Base-by-base conservation (phyloP, 2,329 filamentous ascomycete species). In the Hymenoscyphus linearis region DNA sequence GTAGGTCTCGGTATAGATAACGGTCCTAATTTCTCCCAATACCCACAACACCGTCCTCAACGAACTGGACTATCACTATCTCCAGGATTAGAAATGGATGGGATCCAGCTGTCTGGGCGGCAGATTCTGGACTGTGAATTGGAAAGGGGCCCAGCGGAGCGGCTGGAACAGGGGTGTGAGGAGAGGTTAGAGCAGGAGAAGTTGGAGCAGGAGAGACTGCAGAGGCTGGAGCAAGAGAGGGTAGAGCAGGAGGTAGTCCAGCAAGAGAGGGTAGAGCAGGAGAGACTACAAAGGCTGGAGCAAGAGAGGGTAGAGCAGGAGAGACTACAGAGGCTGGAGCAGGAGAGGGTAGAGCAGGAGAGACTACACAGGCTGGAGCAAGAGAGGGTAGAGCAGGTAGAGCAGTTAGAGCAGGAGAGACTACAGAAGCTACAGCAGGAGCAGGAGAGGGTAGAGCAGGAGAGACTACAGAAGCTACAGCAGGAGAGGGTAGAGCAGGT, bases 41-140 rank as follows among this genome's bases (percentile, higher is more conserved):
- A 7, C 50, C 22, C 22, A 27, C 22, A 53, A 53, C 7, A 27
- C 22, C 14, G 22, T 53, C 50, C 18, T 53, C 22, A 53, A 27
- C 18, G 50, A 53, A 53, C 50, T 13, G 10, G 22, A 53, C n/a
- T 53, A 31, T 53, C 22, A 27, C 4, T 26, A 53, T 31, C 50
- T 53, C 22, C 22, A 27, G 50, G 50, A 53, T 31, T 53, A 53
- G 50, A 31, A 27, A 53, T 53, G 22, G 55, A 57, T 34, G 16
- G 40, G 27, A 44, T 62, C 26, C 55, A 44, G 31, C 60, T 80
- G 31, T 53, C 50, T 7, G 80, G 84, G 72, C 71, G 60, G 26
- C n/a, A 56, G 18, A 37, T 26, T 52, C 37, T 2, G 59, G 59
- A 60, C 34, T 13, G 25, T 18, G n/a, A 53, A 5, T 47, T 59